Conservation (phyloP, 805 yeast species). For the Debaryomyces castellii region DNA sequence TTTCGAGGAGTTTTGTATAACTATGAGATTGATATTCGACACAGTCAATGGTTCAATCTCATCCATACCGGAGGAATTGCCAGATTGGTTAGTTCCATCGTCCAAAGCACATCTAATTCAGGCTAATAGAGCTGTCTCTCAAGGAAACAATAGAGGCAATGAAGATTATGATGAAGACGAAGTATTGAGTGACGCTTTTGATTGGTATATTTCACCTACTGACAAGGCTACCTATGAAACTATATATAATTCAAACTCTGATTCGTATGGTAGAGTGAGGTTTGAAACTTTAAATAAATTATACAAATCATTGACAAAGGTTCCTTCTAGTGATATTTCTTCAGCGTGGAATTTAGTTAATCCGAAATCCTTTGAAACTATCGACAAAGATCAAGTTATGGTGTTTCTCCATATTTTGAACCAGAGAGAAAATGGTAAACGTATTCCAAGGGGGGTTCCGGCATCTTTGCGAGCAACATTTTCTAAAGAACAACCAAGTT, state of each 20-base stretch:
- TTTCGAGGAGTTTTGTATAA: slow-evolving; percentile 96
- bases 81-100: slow-evolving; percentile 91
- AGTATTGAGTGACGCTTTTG: slow-evolving; percentile 65
- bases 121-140: slow-evolving; percentile 70
- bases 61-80: slow-evolving; percentile 67
- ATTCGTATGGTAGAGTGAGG: slow-evolving; percentile 74
- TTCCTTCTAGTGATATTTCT: slow-evolving; percentile 81
- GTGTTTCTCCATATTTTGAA: slow-evolving; percentile 89
- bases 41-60: slow-evolving; percentile 68
- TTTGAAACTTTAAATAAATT: slow-evolving; percentile 70
- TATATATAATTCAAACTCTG: slow-evolving; percentile 71
- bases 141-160: slow-evolving; percentile 12
- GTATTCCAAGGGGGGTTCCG: slow-evolving; percentile 94
- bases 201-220: slow-evolving; percentile 94
- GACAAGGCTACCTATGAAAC: slow-evolving; percentile 79
- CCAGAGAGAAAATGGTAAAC: slow-evolving; percentile 80
- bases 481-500: slow-evolving; percentile 78
- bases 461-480: slow-evolving; percentile 88
- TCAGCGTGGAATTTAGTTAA: slow-evolving; percentile 95
- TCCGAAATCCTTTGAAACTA: slow-evolving; percentile 82
- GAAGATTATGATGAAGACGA: slow-evolving; percentile 66
- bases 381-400: slow-evolving; percentile 89
- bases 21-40: slow-evolving; percentile 94
- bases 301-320: slow-evolving; percentile 64
- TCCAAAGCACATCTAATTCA: slow-evolving; percentile 81